Conservation (phyloP, 2,329 filamentous ascomycete genomes). For the Blastomyces parvus region DNA sequence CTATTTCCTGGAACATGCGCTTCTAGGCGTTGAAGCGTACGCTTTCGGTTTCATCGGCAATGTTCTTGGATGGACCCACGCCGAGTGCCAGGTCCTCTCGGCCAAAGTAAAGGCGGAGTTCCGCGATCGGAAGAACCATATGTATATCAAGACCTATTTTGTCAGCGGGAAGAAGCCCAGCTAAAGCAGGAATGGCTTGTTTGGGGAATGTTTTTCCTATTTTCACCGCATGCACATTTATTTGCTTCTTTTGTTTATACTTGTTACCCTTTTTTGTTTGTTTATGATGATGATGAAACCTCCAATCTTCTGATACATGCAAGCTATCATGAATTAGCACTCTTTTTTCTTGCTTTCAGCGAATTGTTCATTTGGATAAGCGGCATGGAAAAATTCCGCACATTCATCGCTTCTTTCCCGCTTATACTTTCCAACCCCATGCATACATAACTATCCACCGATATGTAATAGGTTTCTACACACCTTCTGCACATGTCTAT, state of each 20-base stretch:
- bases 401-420: background rate
- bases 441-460: background rate
- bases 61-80: constrained; percentile 22
- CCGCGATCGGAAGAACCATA: constrained; percentile 24
- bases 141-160: constrained; percentile 17
- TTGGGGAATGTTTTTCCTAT: background rate
- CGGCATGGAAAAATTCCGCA: background rate
- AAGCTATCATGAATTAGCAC: background rate
- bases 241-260: background rate
- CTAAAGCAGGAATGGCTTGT: background rate
- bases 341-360: background rate
- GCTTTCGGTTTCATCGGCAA: constrained; percentile 23
- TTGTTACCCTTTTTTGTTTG: background rate
- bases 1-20: constrained; percentile 18
- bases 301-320: background rate
- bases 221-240: background rate
- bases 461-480: background rate
- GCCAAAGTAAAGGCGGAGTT: constrained; percentile 26
- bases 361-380: background rate
- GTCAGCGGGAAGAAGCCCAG: constrained; percentile 1
- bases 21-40: constrained; percentile 20
- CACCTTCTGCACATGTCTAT: too few species aligned
- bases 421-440: background rate
- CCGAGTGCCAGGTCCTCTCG: constrained; percentile 27
- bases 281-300: background rate